These are phyloP conservation scores for Phascolomyces articulosus DNA, from an alignment of 371 early-diverging fungal genomes.

Conservation along the genomic window DNA sequence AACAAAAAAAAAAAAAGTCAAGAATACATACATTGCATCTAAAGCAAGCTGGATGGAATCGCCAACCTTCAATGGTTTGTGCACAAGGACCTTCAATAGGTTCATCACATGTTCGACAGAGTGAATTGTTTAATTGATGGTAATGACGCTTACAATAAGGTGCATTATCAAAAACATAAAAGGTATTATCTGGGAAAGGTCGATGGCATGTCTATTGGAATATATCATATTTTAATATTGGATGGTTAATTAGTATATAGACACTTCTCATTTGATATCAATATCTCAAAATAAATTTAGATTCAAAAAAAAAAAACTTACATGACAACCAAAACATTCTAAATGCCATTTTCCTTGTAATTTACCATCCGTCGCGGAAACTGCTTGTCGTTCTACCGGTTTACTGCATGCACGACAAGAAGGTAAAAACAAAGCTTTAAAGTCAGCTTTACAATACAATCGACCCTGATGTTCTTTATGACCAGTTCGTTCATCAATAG, in stretches of 20 bases:
- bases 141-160: conserved; percentile 87
- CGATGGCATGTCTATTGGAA: conserved; percentile 60
- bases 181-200: conserved; percentile 87
- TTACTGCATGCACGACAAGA: conserved; percentile 70
- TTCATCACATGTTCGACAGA: conserved; percentile 76
- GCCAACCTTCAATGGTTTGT: conserved; percentile 72
- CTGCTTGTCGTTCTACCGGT: conserved; percentile 75
- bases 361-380: conserved; percentile 79
- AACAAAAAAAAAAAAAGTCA: neutral
- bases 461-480: conserved; percentile 76
- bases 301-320: conserved; percentile 22
- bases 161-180: conserved; percentile 81
- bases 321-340: conserved; percentile 57
- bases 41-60: conserved; percentile 53
- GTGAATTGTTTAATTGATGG: conserved; percentile 79
- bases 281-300: too few species aligned
- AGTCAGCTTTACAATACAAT: conserved; percentile 82
- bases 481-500: conserved; percentile 70
- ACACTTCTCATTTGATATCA: too few species aligned
- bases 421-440: conserved; percentile 61
- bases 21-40: conserved; percentile 37
- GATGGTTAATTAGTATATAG: neutral
- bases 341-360: conserved; percentile 82
- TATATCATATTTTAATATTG: neutral
- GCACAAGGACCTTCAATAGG: conserved; percentile 89